Conservation (phyloP, 2,329 filamentous ascomycete genomes). For the Teratosphaeria pseudoeucalypti region DNA sequence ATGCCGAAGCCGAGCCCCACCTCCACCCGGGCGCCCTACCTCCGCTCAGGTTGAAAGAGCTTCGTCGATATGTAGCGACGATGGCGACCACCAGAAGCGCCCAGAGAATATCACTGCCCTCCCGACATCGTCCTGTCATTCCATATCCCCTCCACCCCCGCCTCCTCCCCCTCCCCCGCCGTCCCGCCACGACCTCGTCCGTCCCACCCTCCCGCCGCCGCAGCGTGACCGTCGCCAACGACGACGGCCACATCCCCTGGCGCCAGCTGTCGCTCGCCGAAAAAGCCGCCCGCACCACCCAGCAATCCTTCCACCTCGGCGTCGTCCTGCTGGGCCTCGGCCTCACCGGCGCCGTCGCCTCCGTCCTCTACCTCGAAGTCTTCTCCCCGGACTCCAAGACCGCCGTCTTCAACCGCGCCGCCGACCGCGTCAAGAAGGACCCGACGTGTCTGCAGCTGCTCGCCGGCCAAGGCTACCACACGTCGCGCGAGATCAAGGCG, state of each 20-base stretch:
- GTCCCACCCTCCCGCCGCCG: slow-evolving; percentile 41
- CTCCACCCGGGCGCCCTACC: no score
- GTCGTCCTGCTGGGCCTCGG: slow-evolving; percentile 64
- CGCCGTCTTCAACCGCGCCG: slow-evolving; percentile 76
- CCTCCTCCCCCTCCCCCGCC: not conserved
- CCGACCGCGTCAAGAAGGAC: slow-evolving; percentile 67
- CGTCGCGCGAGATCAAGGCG: slow-evolving; percentile 59
- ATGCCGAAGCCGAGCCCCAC: not conserved
- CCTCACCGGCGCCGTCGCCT: slow-evolving; percentile 67
- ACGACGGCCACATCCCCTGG: slow-evolving; percentile 77
- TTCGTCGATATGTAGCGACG: not conserved
- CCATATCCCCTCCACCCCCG: not conserved
- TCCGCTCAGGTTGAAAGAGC: no score
- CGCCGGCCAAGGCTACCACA: slow-evolving; percentile 47
- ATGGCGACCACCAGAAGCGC: not conserved
- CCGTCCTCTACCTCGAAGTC: slow-evolving; percentile 71
- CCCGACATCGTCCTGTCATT: not conserved
- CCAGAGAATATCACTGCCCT: not conserved
- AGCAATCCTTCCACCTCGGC: slow-evolving; percentile 82
- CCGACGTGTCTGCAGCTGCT: slow-evolving; percentile 61
- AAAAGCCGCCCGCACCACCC: slow-evolving; percentile 74
- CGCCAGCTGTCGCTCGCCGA: slow-evolving; percentile 61
- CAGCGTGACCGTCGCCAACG: slow-evolving; percentile 73
- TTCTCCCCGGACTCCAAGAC: slow-evolving; percentile 77
- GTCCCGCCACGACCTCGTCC: slow-evolving; percentile 11